A percentile compares a stretch with the other conserved stretches of the same genome.
These are phyloP conservation scores for Flaveria ramosissima DNA, from an alignment of 129 eudicot genomes.

Conservation along the genomic window DNA sequence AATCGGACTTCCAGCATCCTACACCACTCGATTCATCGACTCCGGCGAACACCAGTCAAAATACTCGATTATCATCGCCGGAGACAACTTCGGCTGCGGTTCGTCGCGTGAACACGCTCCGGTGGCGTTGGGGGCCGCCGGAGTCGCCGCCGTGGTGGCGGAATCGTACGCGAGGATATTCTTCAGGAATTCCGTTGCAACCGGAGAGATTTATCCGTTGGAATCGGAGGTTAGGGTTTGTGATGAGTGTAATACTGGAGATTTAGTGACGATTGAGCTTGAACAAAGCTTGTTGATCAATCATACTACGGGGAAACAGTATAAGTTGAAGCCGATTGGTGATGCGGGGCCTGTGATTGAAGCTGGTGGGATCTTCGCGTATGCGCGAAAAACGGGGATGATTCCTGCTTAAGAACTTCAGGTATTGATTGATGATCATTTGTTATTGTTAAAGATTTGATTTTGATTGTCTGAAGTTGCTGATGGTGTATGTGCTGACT, in stretches of 20 bases:
- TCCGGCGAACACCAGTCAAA: conserved; percentile 51
- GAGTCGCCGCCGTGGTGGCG: conserved; percentile 87
- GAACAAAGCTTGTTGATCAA: conserved; percentile 64
- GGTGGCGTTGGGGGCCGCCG: conserved; percentile 90
- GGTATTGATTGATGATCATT: conserved; percentile 12
- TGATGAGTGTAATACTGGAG: conserved; percentile 91
- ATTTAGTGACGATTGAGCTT: conserved; percentile 80
- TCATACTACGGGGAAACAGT: conserved; percentile 90
- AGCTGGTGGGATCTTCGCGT: conserved; percentile 96
- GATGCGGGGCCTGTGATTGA: conserved; percentile 98
- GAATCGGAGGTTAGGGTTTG: conserved; percentile 85
- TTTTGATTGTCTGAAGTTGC: not conserved
- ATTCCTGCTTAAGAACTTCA: conserved; percentile 52
- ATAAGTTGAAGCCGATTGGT: conserved; percentile 82
- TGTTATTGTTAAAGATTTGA: not conserved
- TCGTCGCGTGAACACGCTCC: conserved; percentile 98
- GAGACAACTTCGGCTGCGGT: conserved; percentile 94
- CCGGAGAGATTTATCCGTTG: conserved; percentile 88
- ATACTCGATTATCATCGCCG: conserved; percentile 72
- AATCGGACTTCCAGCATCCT: conserved; percentile 63
- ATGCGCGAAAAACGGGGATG: conserved; percentile 92
- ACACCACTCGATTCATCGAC: conserved; percentile 63
- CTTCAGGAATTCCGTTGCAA: conserved; percentile 89
- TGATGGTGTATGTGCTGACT: not conserved
- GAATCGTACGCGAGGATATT: conserved; percentile 95